phyloP scores from a whole-genome alignment of 495 filamentous ascomycete genomes.

The Penicillium canescens region DNA sequence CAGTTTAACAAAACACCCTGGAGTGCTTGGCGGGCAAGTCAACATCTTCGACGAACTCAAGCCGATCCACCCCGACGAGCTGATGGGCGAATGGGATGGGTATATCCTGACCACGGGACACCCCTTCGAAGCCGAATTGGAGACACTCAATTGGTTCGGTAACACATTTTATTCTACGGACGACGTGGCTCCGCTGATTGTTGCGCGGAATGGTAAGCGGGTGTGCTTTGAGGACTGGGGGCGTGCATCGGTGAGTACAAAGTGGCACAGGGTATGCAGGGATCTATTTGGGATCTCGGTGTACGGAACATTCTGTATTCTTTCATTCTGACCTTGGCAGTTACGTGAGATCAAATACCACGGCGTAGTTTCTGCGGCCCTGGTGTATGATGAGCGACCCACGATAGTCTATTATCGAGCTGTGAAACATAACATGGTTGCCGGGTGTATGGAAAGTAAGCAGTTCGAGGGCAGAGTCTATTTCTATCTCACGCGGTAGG shows the following conservation, averaged over 20 bases:
- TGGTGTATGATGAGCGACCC: conserved; percentile 31
- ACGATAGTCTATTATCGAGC: conserved; percentile 31
- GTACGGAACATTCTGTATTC: not conserved
- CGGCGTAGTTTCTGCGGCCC: conserved; percentile 24
- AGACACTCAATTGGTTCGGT: conserved; percentile 23
- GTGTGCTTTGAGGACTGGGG: conserved; percentile 20
- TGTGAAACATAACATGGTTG: conserved; percentile 23
- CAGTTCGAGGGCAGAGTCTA: conserved; percentile 9
- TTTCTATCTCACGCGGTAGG: conserved; percentile 15
- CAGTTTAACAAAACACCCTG: not conserved
- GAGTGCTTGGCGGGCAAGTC: not conserved
- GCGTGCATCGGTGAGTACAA: conserved; percentile 16
- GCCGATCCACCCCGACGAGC: conserved; percentile 16
- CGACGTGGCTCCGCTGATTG: conserved; percentile 25
- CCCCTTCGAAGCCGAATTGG: conserved; percentile 15
- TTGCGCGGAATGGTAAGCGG: conserved; percentile 19
- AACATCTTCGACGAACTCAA: conserved; percentile 14
- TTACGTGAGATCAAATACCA: conserved; percentile 28
- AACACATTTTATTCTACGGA: conserved; percentile 18
- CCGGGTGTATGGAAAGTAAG: conserved; percentile 28
- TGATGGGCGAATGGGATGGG: conserved; percentile 30
- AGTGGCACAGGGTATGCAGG: no score
- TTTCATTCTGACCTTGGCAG: conserved; percentile 3
- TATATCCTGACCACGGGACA: conserved; percentile 23
- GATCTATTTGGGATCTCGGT: no score